Evolutionary conservation across 805 yeast genomes (phyloP).

Genomic region (Candida stauntonica): DNA sequence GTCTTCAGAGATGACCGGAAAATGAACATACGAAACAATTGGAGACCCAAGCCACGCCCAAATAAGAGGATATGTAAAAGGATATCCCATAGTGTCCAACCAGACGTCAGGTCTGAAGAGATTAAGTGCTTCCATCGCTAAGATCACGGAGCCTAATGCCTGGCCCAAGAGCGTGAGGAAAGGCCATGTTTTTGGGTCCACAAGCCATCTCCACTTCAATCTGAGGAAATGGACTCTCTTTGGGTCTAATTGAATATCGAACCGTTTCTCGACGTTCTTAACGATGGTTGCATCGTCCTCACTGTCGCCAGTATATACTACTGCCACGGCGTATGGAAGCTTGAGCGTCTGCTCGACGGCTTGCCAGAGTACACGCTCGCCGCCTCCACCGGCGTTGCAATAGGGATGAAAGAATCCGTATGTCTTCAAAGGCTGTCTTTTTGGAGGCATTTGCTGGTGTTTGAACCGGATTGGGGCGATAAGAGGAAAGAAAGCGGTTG

Average conservation of each 20-base stretch:
- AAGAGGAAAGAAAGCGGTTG: background rate
- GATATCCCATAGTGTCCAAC: slow-evolving; percentile 93
- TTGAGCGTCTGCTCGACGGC: slow-evolving; percentile 71
- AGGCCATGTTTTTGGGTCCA: slow-evolving; percentile 73
- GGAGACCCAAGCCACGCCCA: slow-evolving; percentile 60
- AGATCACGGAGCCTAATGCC: slow-evolving; percentile 69
- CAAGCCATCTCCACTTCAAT: slow-evolving; percentile 50
- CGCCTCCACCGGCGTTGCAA: slow-evolving; percentile 97
- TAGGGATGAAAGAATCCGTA: slow-evolving; percentile 94
- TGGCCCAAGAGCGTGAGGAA: slow-evolving; percentile 82
- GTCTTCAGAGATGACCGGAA: slow-evolving; percentile 84
- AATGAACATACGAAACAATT: slow-evolving; percentile 85
- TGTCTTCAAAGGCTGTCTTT: slow-evolving; percentile 26
- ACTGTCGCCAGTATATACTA: slow-evolving; percentile 67
- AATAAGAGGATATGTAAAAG: slow-evolving; percentile 75
- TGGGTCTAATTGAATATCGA: slow-evolving; percentile 48
- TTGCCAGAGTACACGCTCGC: slow-evolving; percentile 95
- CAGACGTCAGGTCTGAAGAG: slow-evolving; percentile 78
- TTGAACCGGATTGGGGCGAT: background rate
- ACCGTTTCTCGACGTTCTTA: slow-evolving; percentile 48
- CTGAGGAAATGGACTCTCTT: slow-evolving; percentile 58
- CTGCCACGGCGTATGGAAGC: slow-evolving; percentile 48
- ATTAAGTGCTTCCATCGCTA: slow-evolving; percentile 67
- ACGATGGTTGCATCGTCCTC: slow-evolving; percentile 49
- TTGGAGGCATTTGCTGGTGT: background rate